Base-by-base conservation (phyloP, 1,284 basidiomycete genomes). In the Papiliotrema fonsecae region DNA sequence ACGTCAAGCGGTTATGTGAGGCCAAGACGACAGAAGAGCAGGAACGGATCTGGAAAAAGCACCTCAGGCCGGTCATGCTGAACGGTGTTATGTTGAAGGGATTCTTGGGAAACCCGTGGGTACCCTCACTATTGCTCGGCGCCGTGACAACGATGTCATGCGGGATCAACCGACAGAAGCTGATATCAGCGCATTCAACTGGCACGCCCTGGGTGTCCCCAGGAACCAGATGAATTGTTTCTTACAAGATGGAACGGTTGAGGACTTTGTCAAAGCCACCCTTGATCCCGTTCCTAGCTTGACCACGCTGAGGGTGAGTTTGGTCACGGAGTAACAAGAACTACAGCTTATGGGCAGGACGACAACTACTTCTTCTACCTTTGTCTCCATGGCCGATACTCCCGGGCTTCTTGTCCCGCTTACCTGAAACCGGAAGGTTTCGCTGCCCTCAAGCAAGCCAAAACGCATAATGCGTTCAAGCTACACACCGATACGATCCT, bases 131-230 rank as follows among this genome's bases (percentile, higher is more conserved):
- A n/a, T n/a, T n/a, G n/a, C n/a, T n/a, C n/a, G n/a, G n/a, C n/a
- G n/a, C n/a, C n/a, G n/a, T n/a, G n/a, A n/a, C n/a, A n/a, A n/a
- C 31, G 19, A 2, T 31, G 27, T 37, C 6, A 16, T 11, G 21
- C n/a, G 13, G 22, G 11, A 28, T 6, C 28, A 18, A 14, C 28
- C 21, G 28, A 31, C 31, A 37, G 27, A 45, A 14, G 24, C 26
- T 47, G 45, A 40, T 10, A 4, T 40, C 45, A 67, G 67, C 2
- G 65, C 80, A 35, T 88, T 90, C 70, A 82, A 85, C 54, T 90
- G 87, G 87, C 87, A 87, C 60, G 86, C 86, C 0, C 76, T 89
- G 14, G 86, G 87, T 28, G 86, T 89, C 2, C 87, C 87, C 2
- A 75, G 78, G 59, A 86, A 87, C 66, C 87, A 89, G 74, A 79